These are phyloP conservation scores for Aspergillus japonicus DNA, from an alignment of 2,329 filamentous ascomycete species.

Conservation along the genomic window DNA sequence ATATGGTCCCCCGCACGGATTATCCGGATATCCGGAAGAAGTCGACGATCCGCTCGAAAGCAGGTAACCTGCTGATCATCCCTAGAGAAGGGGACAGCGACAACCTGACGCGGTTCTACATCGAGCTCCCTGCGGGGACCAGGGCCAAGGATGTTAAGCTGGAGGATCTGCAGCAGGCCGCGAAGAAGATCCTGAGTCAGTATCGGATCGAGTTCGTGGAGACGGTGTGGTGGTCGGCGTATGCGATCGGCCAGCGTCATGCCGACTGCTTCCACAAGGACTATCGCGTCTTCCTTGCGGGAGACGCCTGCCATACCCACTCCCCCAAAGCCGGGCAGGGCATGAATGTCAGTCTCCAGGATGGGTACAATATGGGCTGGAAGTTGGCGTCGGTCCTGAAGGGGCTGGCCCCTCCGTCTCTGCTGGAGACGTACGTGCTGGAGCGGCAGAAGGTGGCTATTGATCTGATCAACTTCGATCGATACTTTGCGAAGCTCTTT, in stretches of 20 bases:
- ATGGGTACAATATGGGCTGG: conserved; percentile 61
- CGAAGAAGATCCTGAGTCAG: conserved; percentile 54
- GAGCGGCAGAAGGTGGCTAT: conserved; percentile 55
- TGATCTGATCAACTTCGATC: conserved; percentile 63
- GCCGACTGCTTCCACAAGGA: conserved; percentile 67
- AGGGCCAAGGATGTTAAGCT: conserved; percentile 54
- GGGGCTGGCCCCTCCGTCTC: conserved; percentile 41
- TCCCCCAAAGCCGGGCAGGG: conserved; percentile 70
- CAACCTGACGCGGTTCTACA: conserved; percentile 61
- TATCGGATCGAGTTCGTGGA: conserved; percentile 56
- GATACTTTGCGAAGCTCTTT: conserved; percentile 55
- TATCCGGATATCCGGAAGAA: conserved; percentile 55
- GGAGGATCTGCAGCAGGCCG: conserved; percentile 54
- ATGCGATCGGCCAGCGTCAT: conserved; percentile 69
- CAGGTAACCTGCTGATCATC: conserved; percentile 52
- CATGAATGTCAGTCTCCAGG: conserved; percentile 55
- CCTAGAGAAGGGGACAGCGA: conserved; percentile 55
- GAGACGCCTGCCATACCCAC: conserved; percentile 68
- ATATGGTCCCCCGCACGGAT: conserved; percentile 50
- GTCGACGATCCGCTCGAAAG: conserved; percentile 47
- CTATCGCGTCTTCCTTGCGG: conserved; percentile 66
- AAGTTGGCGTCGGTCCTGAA: conserved; percentile 55
- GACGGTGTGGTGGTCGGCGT: conserved; percentile 68
- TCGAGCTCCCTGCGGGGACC: conserved; percentile 55
- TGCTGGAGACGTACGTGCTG: conserved; percentile 55